Conservation (phyloP, 1,284 basidiomycete species). For the Ustilago loliicola region DNA sequence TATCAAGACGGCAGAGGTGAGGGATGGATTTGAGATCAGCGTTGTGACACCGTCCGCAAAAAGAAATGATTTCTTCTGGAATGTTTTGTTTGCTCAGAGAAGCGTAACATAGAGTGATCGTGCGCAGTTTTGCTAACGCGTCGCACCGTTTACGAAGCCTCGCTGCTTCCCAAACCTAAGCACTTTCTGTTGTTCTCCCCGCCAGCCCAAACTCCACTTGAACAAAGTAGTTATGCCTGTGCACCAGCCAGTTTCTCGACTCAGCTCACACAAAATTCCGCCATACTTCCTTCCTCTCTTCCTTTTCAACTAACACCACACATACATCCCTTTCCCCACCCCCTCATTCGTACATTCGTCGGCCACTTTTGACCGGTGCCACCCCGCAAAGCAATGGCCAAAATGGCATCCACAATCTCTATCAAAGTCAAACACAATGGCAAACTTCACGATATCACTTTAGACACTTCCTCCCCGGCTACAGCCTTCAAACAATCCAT, state of each 20-base stretch:
- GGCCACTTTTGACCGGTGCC: not conserved
- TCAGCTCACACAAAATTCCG: not conserved
- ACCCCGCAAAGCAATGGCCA: constrained; percentile 51
- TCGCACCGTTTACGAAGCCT: not conserved
- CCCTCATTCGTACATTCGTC: not conserved
- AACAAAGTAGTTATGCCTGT: not conserved
- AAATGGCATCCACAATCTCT: constrained; percentile 67
- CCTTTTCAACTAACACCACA: not conserved
- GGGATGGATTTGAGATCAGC: not conserved
- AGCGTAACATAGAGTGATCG: constrained; percentile 1
- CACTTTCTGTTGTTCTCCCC: constrained; percentile 4
- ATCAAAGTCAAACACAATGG: constrained; percentile 93
- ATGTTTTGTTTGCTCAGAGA: not conserved
- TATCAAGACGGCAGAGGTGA: not conserved
- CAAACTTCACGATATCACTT: constrained; percentile 74
- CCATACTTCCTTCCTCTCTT: not conserved
- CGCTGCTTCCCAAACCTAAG: constrained; percentile 3
- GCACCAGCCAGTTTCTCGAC: not conserved
- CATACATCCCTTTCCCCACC: not conserved
- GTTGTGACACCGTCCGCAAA: not conserved
- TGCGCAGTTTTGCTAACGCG: not conserved
- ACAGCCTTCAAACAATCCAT: constrained; percentile 85
- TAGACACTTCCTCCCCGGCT: constrained; percentile 80
- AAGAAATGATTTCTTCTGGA: not conserved
- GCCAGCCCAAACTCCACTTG: not conserved